Conservation (phyloP, 768 basidiomycete species). For the Lentinula sp. region DNA sequence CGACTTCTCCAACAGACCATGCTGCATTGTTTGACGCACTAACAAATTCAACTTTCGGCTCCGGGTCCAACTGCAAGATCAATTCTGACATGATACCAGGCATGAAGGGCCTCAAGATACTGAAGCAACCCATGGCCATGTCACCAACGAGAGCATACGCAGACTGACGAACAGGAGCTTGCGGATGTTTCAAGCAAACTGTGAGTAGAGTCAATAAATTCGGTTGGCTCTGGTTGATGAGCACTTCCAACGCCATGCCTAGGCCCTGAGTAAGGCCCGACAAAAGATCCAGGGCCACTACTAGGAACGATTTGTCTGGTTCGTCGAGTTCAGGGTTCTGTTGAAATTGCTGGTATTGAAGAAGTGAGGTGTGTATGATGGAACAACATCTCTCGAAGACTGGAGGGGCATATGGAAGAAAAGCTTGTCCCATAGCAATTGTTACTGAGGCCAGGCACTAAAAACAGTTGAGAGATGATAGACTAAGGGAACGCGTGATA, state of each 20-base stretch:
- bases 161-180: conserved; percentile 92
- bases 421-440: conserved; percentile 89
- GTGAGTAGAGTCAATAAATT: conserved; percentile 78
- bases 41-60: conserved; percentile 90
- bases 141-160: conserved; percentile 99
- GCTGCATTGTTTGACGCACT: conserved; percentile 99
- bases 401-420: conserved; percentile 82
- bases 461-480: background rate
- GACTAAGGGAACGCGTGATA: background rate
- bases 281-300: conserved; percentile 94
- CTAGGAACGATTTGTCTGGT: conserved; percentile 95
- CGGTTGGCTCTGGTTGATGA: conserved; percentile 68
- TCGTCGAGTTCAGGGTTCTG: conserved; percentile 89
- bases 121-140: conserved; percentile 94
- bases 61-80: conserved; percentile 83
- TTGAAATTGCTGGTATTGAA: conserved; percentile 83
- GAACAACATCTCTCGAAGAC: conserved; percentile 89
- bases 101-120: conserved; percentile 78
- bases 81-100: conserved; percentile 87
- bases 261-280: conserved; percentile 95
- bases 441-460: conserved; percentile 97
- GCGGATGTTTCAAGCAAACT: conserved; percentile 90
- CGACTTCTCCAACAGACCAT: conserved; percentile 99
- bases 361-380: conserved; percentile 77
- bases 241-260: conserved; percentile 65